phyloP scores from a whole-genome alignment of 371 early-diverging fungal species.

The Batkoa obscura region DNA sequence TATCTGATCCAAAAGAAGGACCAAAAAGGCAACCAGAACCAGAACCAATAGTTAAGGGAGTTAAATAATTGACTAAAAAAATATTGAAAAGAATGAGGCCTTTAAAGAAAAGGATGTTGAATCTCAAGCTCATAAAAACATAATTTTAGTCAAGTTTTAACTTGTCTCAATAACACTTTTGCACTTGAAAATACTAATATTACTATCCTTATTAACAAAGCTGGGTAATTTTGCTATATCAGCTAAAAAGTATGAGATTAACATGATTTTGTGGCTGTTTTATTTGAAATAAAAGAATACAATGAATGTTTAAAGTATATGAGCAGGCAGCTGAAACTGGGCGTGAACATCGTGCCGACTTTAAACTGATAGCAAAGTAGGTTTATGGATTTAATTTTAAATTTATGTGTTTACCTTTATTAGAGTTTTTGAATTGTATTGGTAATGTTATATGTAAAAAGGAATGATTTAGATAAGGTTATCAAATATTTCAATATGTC shows the following conservation, averaged over 20 bases:
- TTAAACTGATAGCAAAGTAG: slow-evolving; percentile 82
- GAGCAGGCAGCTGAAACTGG: slow-evolving; percentile 84
- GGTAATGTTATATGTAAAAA: slow-evolving; percentile 74
- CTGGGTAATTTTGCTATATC: slow-evolving; percentile 20
- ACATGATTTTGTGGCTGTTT: slow-evolving; percentile 37
- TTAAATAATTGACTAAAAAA: slow-evolving; percentile 24
- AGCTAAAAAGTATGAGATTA: background rate
- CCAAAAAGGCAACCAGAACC: slow-evolving; percentile 9
- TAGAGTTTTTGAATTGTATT: slow-evolving; percentile 74
- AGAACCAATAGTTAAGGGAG: slow-evolving; percentile 5
- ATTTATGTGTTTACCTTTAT: background rate
- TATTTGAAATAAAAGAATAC: slow-evolving; percentile 80
- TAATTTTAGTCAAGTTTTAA: slow-evolving; percentile 72
- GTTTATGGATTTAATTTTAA: background rate
- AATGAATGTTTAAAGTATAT: slow-evolving; percentile 77
- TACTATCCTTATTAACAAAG: slow-evolving; percentile 86
- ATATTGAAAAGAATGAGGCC: slow-evolving; percentile 45
- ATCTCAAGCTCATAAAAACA: slow-evolving; percentile 83
- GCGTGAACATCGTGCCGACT: slow-evolving; percentile 78
- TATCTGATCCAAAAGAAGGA: slow-evolving; percentile 5
- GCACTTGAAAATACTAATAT: slow-evolving; percentile 73
- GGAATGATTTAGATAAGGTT: slow-evolving; percentile 58
- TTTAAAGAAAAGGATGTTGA: slow-evolving; percentile 75
- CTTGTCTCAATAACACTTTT: slow-evolving; percentile 81
- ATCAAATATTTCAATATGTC: slow-evolving; percentile 85